These are phyloP conservation scores for Penicillium daleae DNA, from an alignment of 495 filamentous ascomycete species.

Conservation along the genomic window DNA sequence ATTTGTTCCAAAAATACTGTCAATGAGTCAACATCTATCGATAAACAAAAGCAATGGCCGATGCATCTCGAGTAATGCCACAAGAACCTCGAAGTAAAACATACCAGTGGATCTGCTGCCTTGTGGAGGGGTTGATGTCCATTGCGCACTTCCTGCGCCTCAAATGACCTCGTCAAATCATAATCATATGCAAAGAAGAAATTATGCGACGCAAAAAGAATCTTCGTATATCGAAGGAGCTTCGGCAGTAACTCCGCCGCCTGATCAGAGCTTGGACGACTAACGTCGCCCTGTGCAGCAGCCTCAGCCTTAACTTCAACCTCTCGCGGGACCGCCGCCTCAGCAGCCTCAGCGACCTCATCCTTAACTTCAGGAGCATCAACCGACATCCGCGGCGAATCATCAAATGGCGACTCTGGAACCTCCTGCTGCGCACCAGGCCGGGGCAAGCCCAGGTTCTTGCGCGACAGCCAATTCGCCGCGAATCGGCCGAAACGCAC, in stretches of 20 bases:
- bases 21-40: not conserved
- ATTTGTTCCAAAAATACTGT: slow-evolving; percentile 88
- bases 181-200: slow-evolving; percentile 95
- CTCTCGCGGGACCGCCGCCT: slow-evolving; percentile 23
- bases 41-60: too few relatives aligned
- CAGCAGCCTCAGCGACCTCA: slow-evolving; percentile 10
- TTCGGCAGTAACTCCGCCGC: slow-evolving; percentile 72
- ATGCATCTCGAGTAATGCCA: not conserved
- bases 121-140: slow-evolving; percentile 65
- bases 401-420: slow-evolving; percentile 28
- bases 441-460: slow-evolving; percentile 66
- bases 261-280: slow-evolving; percentile 30
- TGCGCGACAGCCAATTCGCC: slow-evolving; percentile 83
- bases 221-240: slow-evolving; percentile 76
- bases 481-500: slow-evolving; percentile 87
- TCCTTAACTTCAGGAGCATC: slow-evolving; percentile 20
- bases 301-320: slow-evolving; percentile 16
- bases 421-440: slow-evolving; percentile 35
- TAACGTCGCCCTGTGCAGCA: slow-evolving; percentile 33
- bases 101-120: slow-evolving; percentile 72
- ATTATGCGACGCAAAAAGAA: slow-evolving; percentile 78
- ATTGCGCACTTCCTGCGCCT: slow-evolving; percentile 43
- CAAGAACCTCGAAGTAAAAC: slow-evolving; percentile 13
- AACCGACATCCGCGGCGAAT: slow-evolving; percentile 19
- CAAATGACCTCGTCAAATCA: slow-evolving; percentile 75